These are phyloP conservation scores for Omphalotus guepiniiformis DNA, from an alignment of 768 basidiomycete species.

Conservation along the genomic window DNA sequence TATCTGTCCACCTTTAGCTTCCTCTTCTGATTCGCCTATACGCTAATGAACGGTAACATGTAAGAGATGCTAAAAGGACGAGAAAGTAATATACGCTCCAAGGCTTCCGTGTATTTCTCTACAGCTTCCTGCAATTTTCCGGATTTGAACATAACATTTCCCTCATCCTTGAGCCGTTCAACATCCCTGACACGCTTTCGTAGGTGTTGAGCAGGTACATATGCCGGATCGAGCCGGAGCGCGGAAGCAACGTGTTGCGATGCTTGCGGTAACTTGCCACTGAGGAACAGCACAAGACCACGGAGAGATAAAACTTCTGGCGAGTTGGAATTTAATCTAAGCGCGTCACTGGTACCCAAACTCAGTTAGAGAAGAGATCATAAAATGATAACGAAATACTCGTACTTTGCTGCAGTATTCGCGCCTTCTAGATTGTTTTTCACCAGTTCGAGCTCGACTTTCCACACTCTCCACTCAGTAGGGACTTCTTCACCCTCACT, in stretches of 20 bases:
- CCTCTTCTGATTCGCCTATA: conserved; percentile 63
- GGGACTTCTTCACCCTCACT: conserved; percentile 74
- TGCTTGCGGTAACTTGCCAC: conserved; percentile 65
- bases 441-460: conserved; percentile 72
- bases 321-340: conserved; percentile 67
- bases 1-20: conserved; percentile 76
- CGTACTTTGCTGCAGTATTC: conserved; percentile 68
- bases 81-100: conserved; percentile 47
- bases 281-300: conserved; percentile 74
- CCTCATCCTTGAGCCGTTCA: conserved; percentile 81
- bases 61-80: not conserved
- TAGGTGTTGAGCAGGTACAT: conserved; percentile 63
- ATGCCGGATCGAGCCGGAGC: conserved; percentile 73
- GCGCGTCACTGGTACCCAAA: conserved; percentile 55
- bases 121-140: conserved; percentile 58
- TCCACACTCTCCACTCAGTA: conserved; percentile 76
- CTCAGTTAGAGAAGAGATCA: not conserved
- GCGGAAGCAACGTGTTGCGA: conserved; percentile 68
- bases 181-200: conserved; percentile 80
- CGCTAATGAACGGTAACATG: conserved; percentile 33
- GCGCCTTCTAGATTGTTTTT: conserved; percentile 74
- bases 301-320: conserved; percentile 78
- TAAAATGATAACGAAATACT: conserved; percentile 16
- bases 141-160: conserved; percentile 70
- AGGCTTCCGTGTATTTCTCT: conserved; percentile 63